Evolutionary conservation across 2,329 filamentous ascomycete genomes (phyloP).

Genomic region (Apiospora pterosperma): DNA sequence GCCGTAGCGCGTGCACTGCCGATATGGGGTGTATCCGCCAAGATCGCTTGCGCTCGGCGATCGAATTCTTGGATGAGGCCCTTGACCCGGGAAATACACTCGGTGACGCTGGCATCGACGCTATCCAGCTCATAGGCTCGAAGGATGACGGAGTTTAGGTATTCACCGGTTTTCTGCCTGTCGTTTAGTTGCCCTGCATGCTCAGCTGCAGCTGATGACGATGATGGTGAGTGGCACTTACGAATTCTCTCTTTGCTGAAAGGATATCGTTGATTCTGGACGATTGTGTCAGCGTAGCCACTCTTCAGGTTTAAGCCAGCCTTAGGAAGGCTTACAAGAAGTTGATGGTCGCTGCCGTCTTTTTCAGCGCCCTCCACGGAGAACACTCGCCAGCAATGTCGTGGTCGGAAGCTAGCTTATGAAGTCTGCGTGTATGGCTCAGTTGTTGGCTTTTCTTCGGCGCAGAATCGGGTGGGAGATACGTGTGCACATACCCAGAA

Average conservation of each 20-base stretch:
- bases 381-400: background rate
- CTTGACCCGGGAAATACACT: background rate
- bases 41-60: background rate
- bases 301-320: background rate
- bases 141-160: background rate
- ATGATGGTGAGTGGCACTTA: background rate
- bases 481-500: background rate
- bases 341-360: background rate
- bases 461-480: background rate
- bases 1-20: background rate
- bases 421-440: background rate
- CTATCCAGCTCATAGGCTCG: background rate
- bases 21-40: background rate
- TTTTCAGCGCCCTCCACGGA: background rate
- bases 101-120: background rate
- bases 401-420: background rate
- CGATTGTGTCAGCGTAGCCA: background rate
- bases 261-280: background rate
- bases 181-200: background rate
- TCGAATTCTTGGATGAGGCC: background rate
- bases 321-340: background rate
- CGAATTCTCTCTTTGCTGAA: background rate
- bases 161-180: background rate
- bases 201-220: no score
- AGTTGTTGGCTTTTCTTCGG: background rate